A percentile compares a stretch with the other conserved stretches of the same genome.
Evolutionary conservation across 768 basidiomycete species (phyloP).

Genomic region (Trametes villosa): DNA sequence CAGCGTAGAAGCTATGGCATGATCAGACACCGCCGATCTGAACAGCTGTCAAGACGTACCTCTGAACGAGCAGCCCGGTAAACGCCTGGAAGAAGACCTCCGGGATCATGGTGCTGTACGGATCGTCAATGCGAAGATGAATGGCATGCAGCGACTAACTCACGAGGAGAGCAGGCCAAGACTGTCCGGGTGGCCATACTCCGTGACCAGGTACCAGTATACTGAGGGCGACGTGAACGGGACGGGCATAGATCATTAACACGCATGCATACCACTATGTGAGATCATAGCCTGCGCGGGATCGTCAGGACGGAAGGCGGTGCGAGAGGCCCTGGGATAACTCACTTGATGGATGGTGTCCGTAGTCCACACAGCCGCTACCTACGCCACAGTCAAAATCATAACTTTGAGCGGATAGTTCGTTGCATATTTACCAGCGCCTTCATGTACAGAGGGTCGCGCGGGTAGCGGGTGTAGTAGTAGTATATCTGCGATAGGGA

Average conservation of each 20-base stretch:
- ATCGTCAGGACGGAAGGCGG: neutral
- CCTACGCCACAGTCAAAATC: neutral
- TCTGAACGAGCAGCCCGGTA: conserved; percentile 59
- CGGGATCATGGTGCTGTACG: conserved; percentile 44
- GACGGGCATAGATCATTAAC: neutral
- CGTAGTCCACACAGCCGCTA: neutral
- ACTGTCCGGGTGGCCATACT: neutral
- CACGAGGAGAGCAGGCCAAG: neutral
- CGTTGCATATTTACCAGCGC: neutral
- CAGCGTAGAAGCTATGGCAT: conserved; percentile 21
- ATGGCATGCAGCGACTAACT: neutral
- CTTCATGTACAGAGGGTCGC: conserved; percentile 11
- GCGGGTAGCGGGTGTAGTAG: conserved; percentile 43
- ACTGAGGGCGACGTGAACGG: neutral
- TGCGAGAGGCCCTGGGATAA: neutral
- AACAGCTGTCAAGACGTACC: conserved; percentile 33
- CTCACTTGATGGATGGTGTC: neutral
- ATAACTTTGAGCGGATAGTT: neutral
- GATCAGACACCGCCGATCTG: neutral
- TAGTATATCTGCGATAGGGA: conserved; percentile 61
- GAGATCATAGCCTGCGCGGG: neutral
- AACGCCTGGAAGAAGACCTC: conserved; percentile 65
- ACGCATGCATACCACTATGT: neutral
- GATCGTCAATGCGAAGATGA: neutral
- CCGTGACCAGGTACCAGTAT: neutral